Evolutionary conservation across 1,284 basidiomycete species (phyloP).

Genomic region (Takashimella koratensis): DNA sequence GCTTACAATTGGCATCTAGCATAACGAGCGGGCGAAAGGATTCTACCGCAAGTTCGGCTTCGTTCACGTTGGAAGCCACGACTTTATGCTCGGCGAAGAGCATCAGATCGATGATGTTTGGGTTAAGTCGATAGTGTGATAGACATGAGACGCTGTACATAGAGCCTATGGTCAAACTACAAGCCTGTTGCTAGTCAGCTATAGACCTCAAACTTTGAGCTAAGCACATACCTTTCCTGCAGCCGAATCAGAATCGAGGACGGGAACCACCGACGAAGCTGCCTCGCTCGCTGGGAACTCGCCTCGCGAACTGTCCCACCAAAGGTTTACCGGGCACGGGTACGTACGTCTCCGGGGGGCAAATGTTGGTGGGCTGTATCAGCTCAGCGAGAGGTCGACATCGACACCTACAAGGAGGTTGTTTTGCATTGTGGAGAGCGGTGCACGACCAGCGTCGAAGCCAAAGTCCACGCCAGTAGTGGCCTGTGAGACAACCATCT

Average conservation of each 20-base stretch:
- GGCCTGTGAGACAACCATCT: background rate
- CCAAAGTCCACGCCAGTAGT: background rate
- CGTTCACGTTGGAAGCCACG: conserved; percentile 15
- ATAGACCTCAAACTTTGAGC: too few species aligned
- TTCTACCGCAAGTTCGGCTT: conserved; percentile 34
- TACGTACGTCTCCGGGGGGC: background rate
- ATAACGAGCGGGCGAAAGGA: conserved; percentile 22
- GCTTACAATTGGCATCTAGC: too few species aligned
- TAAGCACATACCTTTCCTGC: too few species aligned
- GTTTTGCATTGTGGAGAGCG: background rate
- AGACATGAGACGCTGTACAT: too few species aligned
- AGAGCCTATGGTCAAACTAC: too few species aligned
- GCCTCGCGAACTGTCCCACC: background rate
- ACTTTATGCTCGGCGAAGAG: conserved; percentile 13
- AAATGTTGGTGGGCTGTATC: background rate
- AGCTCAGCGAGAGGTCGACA: too few species aligned
- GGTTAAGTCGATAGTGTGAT: background rate
- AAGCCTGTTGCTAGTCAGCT: too few species aligned
- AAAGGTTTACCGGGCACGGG: background rate
- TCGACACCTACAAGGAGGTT: background rate
- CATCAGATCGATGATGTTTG: conserved; percentile 12
- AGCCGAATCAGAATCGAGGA: too few species aligned
- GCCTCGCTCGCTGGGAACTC: background rate
- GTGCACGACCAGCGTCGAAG: background rate
- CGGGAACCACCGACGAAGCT: background rate